Evolutionary conservation across 768 basidiomycete genomes (phyloP), one percentile per base, ranked within the genome.

Genomic region (Suillus spraguei): DNA sequence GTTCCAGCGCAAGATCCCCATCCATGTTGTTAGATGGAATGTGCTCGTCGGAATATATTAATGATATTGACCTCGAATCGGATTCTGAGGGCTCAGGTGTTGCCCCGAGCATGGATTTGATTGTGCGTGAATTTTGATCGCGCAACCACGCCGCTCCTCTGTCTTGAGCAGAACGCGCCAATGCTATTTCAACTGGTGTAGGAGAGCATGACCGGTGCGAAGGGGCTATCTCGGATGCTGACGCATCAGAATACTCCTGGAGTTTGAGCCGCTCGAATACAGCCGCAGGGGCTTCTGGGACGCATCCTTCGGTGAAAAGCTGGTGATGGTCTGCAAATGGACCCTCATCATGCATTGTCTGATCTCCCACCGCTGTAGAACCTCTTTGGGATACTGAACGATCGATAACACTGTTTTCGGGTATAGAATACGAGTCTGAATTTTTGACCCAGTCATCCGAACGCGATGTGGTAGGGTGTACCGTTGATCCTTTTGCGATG

Each of bases 131-230:
- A 58, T 86, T 91, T 74, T 97, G 94, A 68, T 95, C 93, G 41
- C 85, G 83, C 50, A 97, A 74, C 94, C 94, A 96, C 33, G 89
- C 85, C 8, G 85, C 86, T 0, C 92, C 91, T 10, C 91, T 85
- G 70, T 90, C 87, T 61, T 81, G 82, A 7, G 82, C 82, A n/a
- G 81, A 78, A 33, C 77, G 65, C 28, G 83, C 73, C 32, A 80
- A 74, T 4, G 81, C 80, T 7, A 70, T 68, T 62, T 73, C 69
- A 50, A 79, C 76, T 24, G 84, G 76, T 5, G 81, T 70, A 50
- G 79, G 78, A 1, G 81, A 80, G 24, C 72, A 64, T 65, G 80
- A 78, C 24, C 24, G 56, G 59, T 80, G 80, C 53, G 75, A 74
- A 20, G 76, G 69, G 49, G 72, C 64, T 7, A 59, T 49, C 4